Evolutionary conservation across 2,329 filamentous ascomycete genomes (phyloP), one percentile per base, ranked within the genome.

Genomic region (Sporothrix phasma): DNA sequence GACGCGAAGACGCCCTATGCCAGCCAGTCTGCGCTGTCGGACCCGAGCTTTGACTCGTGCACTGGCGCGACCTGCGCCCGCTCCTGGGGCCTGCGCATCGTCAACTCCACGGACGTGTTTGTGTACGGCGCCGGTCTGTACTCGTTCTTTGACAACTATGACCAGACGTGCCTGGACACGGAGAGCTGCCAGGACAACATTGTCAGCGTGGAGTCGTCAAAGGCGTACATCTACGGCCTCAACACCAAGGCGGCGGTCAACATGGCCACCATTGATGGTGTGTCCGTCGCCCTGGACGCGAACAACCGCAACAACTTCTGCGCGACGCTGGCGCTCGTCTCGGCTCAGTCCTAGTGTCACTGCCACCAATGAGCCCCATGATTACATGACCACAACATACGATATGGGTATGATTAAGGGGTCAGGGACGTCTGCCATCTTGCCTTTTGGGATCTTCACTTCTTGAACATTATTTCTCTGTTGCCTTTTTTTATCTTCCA

Each of bases 71-170:
- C 67, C 24, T 92, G 89, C 74, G 84, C 84, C 66, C 90, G 92
- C 72, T 84, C 90, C 1, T 91, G 87, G 87, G 90, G 89, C 70
- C 79, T 94, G 53, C 87, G 89, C 26, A 79, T 91, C 46, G 76
- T 84, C 63, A 81, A 88, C 74, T 90, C 87, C 2, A 80, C 79
- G 10, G 82, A 90, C 66, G 73, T 92, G 19, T 84, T 82, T 71
- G 76, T 92, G 70, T 90, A 87, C 71, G 89, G 89, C 53, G 87
- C 84, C 5, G 89, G 89, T 29, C 76, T 92, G 65, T 93, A 93
- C 80, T 87, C 82, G 68, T 93, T 93, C 82, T 93, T 91, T 72
- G 84, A 93, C 74, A 90, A 92, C 79, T 93, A 93, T 76, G 78
- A 76, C 43, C 88, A 92, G 75, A 79, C 80, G 19, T 94, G 90